Evolutionary conservation across 1,284 basidiomycete genomes (phyloP).

Genomic region (Naganishia liquefaciens): DNA sequence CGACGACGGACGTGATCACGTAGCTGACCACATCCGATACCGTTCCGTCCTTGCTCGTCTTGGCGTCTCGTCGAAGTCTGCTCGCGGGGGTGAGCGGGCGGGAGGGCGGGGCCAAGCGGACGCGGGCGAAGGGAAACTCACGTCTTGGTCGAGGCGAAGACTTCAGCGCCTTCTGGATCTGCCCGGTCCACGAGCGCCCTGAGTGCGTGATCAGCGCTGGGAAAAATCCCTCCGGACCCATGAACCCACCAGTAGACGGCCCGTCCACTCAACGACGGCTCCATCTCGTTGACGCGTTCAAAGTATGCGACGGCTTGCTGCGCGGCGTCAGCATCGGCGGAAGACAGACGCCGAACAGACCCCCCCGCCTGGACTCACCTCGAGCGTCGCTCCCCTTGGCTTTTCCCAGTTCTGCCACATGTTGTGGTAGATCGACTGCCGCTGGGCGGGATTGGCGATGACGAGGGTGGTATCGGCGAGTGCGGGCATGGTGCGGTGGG

Average conservation of each 20-base stretch:
- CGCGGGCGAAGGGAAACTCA: not conserved
- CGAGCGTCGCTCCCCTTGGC: not conserved
- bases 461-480: conserved; percentile 26
- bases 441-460: conserved; percentile 16
- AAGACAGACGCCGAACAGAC: not conserved
- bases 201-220: too few relatives aligned
- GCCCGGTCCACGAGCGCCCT: conserved; percentile 16
- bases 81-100: not conserved
- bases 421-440: conserved; percentile 3
- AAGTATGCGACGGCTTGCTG: conserved; percentile 8
- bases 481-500: conserved; percentile 1
- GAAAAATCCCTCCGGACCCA: too few relatives aligned
- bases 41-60: conserved; percentile 5
- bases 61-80: conserved; percentile 17
- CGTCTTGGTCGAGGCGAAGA: conserved; percentile 17
- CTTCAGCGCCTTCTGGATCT: conserved; percentile 5
- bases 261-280: not conserved
- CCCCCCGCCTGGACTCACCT: not conserved
- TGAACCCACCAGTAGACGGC: too few relatives aligned
- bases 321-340: not conserved
- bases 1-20: conserved; percentile 26
- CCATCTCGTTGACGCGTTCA: not conserved
- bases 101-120: not conserved
- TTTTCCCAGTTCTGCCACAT: conserved; percentile 20
- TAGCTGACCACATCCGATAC: conserved; percentile 12